A percentile compares a stretch with the other conserved stretches of the same genome.
Evolutionary conservation across 345 rosid genomes (phyloP).

Genomic region (Pugionium cornutum): DNA sequence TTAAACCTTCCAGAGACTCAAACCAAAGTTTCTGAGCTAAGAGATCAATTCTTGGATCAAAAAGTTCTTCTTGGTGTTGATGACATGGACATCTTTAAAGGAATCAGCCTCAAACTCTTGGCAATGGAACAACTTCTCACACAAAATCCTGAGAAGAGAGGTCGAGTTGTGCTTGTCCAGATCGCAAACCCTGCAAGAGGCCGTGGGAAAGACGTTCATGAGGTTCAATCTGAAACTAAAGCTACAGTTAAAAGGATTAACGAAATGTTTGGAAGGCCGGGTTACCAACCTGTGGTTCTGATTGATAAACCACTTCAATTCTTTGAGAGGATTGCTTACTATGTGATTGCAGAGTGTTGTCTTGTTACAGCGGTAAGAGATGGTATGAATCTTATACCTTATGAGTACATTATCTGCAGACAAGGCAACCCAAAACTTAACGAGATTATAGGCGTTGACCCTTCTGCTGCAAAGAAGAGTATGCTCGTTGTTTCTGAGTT

Average conservation of each 20-base stretch:
- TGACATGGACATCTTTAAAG: conserved; percentile 49
- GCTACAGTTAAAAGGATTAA: conserved; percentile 74
- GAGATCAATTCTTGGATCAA: conserved; percentile 56
- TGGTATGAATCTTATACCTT: conserved; percentile 95
- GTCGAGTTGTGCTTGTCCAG: conserved; percentile 84
- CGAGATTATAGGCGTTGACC: conserved; percentile 49
- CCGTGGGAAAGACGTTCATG: conserved; percentile 81
- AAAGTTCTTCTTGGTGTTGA: conserved; percentile 75
- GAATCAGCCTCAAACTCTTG: conserved; percentile 86
- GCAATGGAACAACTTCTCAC: conserved; percentile 89
- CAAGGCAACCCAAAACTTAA: conserved; percentile 77
- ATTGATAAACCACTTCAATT: conserved; percentile 72
- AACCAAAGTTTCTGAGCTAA: conserved; percentile 64
- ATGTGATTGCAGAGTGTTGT: conserved; percentile 50
- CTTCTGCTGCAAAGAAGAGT: conserved; percentile 61
- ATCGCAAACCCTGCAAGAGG: conserved; percentile 98
- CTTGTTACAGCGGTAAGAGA: too few species aligned
- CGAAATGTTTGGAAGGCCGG: conserved; percentile 67
- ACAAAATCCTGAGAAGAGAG: conserved; percentile 65
- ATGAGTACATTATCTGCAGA: conserved; percentile 78
- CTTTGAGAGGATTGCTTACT: conserved; percentile 87
- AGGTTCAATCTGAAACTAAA: conserved; percentile 69
- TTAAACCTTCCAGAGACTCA: conserved; percentile 73
- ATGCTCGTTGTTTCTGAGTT: conserved; percentile 68
- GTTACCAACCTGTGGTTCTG: conserved; percentile 72